A percentile compares a stretch with the other conserved stretches of the same genome.
Evolutionary conservation across 2,329 filamentous ascomycete genomes (phyloP).

Genomic region (Paracorniculantispora psalliotae): DNA sequence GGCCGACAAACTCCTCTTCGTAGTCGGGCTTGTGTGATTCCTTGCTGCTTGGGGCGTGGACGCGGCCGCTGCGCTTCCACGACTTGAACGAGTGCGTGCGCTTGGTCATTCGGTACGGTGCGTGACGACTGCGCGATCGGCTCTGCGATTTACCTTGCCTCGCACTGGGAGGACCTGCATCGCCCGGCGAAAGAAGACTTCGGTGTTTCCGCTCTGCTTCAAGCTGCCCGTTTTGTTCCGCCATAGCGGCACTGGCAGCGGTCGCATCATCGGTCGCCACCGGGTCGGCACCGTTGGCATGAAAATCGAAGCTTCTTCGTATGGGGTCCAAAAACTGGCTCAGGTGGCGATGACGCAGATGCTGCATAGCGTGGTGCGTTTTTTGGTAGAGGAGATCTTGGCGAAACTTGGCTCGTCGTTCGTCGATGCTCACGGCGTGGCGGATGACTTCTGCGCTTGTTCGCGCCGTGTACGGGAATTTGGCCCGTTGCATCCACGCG

Average conservation of each 20-base stretch:
- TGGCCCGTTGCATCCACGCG: conserved; percentile 72
- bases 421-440: conserved; percentile 67
- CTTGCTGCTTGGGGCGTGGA: conserved; percentile 3
- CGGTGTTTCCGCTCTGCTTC: background rate
- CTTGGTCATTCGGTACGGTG: conserved; percentile 39
- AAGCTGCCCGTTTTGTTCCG: background rate
- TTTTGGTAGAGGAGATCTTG: conserved; percentile 62
- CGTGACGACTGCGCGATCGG: conserved; percentile 22
- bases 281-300: background rate
- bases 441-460: conserved; percentile 58
- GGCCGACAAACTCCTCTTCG: conserved; percentile 40
- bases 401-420: conserved; percentile 65
- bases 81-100: conserved; percentile 14
- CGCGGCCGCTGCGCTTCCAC: background rate
- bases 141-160: no score
- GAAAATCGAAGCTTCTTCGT: conserved; percentile 17
- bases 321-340: conserved; percentile 18
- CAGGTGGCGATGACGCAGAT: conserved; percentile 20
- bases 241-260: background rate
- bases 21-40: conserved; percentile 13
- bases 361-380: conserved; percentile 10
- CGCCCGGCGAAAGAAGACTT: background rate
- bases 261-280: background rate
- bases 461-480: conserved; percentile 63
- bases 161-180: conserved; percentile 8